Conservation (phyloP, 768 basidiomycete species). For the Flagelloscypha sp. region DNA sequence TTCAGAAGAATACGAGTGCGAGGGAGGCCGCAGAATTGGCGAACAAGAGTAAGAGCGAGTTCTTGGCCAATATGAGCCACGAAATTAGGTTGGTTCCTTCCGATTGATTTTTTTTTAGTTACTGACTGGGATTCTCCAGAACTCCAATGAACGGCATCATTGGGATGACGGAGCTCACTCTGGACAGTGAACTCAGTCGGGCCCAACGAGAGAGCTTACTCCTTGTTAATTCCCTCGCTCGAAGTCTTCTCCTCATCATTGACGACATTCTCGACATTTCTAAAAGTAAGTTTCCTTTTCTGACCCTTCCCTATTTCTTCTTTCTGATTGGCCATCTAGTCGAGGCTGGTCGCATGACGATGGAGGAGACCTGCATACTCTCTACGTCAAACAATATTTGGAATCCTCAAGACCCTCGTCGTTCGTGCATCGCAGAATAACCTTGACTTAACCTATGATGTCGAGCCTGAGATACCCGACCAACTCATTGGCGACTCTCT, state of each 20-base stretch:
- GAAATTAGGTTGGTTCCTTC: slow-evolving; percentile 74
- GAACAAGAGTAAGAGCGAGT: slow-evolving; percentile 96
- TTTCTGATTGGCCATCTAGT: slow-evolving; percentile 39
- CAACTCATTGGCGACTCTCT: slow-evolving; percentile 95
- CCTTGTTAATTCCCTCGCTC: slow-evolving; percentile 90
- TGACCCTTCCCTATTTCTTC: not conserved
- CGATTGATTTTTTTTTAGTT: slow-evolving; percentile 1
- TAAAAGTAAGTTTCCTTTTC: slow-evolving; percentile 64
- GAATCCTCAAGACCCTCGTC: slow-evolving; percentile 95
- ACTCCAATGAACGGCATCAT: slow-evolving; percentile 99
- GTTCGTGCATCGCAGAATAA: slow-evolving; percentile 97
- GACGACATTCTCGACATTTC: slow-evolving; percentile 99
- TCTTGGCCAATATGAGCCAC: slow-evolving; percentile 98
- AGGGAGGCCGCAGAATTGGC: slow-evolving; percentile 96
- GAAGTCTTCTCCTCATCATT: slow-evolving; percentile 90
- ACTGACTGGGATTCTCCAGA: slow-evolving; percentile 32
- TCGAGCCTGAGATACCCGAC: slow-evolving; percentile 93
- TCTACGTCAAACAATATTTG: slow-evolving; percentile 92
- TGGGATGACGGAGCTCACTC: slow-evolving; percentile 97
- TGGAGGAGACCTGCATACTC: slow-evolving; percentile 99
- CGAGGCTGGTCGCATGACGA: slow-evolving; percentile 98
- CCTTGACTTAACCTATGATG: slow-evolving; percentile 91
- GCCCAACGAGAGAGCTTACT: slow-evolving; percentile 93
- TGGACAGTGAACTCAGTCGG: slow-evolving; percentile 91
- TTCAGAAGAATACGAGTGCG: slow-evolving; percentile 98